A percentile compares a stretch with the other conserved stretches of the same genome.
Conservation (phyloP, 495 filamentous ascomycete species). For the Talaromyces nanjingensis region DNA sequence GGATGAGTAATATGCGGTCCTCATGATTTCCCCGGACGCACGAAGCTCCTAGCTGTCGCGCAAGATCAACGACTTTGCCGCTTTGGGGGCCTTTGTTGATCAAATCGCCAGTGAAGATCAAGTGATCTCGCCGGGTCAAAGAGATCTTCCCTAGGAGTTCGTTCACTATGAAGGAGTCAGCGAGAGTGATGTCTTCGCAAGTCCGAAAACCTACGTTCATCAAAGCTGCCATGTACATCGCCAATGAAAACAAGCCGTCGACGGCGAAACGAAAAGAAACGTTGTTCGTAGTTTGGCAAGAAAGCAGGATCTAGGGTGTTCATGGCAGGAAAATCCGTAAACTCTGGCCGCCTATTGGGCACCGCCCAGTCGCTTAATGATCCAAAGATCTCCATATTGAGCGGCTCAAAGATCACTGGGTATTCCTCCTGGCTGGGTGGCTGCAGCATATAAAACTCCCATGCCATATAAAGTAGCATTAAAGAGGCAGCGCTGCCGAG, state of each 20-base stretch:
- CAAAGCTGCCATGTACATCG: slow-evolving; percentile 81
- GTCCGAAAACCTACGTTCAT: slow-evolving; percentile 41
- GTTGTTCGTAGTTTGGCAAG: slow-evolving; percentile 18
- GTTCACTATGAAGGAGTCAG: slow-evolving; percentile 37
- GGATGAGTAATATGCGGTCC: slow-evolving; percentile 61
- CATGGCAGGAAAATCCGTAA: slow-evolving; percentile 39
- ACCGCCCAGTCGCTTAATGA: no score
- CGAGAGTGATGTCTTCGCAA: no score
- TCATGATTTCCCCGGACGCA: slow-evolving; percentile 93
- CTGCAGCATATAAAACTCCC: no score
- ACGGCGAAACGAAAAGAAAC: slow-evolving; percentile 11
- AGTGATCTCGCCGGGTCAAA: slow-evolving; percentile 65
- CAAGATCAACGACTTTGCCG: slow-evolving; percentile 66
- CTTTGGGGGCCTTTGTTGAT: slow-evolving; percentile 87
- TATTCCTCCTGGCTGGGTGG: no score
- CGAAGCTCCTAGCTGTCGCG: slow-evolving; percentile 59
- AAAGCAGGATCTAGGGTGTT: slow-evolving; percentile 32
- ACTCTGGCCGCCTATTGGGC: slow-evolving; percentile 36
- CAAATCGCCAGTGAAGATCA: slow-evolving; percentile 78
- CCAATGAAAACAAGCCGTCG: slow-evolving; percentile 67
- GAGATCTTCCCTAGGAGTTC: slow-evolving; percentile 57
- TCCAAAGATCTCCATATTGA: no score
- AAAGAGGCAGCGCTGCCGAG: no score
- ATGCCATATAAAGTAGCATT: no score
- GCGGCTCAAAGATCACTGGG: no score